These are phyloP conservation scores for Metarhizium brunneum DNA, from an alignment of 2,329 filamentous ascomycete species.

Conservation along the genomic window DNA sequence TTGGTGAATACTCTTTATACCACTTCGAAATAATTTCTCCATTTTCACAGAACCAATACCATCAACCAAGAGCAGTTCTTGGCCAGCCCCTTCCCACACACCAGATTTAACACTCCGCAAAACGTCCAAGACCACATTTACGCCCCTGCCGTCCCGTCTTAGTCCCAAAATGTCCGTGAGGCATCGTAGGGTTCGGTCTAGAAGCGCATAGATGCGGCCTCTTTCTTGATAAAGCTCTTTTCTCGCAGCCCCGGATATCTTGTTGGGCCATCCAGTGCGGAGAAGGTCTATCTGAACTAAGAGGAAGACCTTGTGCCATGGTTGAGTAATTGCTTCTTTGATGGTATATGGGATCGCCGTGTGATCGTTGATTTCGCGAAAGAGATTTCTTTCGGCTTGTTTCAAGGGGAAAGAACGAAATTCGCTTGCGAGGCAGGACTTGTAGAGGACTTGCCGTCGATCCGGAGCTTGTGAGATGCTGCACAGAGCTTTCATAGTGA, in stretches of 20 bases:
- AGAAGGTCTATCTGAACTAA: conserved; percentile 65
- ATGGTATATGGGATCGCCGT: conserved; percentile 29
- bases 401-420: conserved; percentile 27
- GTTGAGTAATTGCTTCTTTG: conserved; percentile 36
- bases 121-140: conserved; percentile 65
- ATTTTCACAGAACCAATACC: conserved; percentile 68
- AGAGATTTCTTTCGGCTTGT: conserved; percentile 24
- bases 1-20: conserved; percentile 62
- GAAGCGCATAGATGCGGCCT: conserved; percentile 19
- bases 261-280: conserved; percentile 49
- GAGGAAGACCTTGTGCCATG: conserved; percentile 67
- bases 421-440: conserved; percentile 28
- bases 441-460: conserved; percentile 25
- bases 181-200: conserved; percentile 27
- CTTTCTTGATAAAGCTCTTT: conserved; percentile 24
- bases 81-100: conserved; percentile 71
- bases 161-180: conserved; percentile 28
- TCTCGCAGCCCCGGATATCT: conserved; percentile 24
- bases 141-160: conserved; percentile 52
- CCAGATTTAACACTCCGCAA: conserved; percentile 66
- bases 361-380: conserved; percentile 28
- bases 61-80: conserved; percentile 76
- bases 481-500: conserved; percentile 22
- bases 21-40: conserved; percentile 62
- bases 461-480: conserved; percentile 17